Evolutionary conservation across 2,329 filamentous ascomycete genomes (phyloP), one percentile per base, ranked within the genome.

Genomic region (Ciborinia camelliae): DNA sequence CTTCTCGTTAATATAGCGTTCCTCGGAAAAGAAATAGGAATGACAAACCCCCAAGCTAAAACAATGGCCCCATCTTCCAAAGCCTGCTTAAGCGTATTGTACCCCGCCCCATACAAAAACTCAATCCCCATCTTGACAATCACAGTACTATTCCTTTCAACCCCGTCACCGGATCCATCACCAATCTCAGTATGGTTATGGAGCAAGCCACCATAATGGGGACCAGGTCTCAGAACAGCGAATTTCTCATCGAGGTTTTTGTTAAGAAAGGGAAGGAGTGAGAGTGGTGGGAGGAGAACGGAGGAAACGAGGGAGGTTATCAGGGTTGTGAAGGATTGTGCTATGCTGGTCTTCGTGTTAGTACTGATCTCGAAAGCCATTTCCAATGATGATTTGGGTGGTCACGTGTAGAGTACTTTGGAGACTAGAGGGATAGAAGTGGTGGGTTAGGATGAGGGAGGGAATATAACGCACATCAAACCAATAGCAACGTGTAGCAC

Each of bases 191-290:
- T 63, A 26, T 57, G 60, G n/a, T 63, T 63, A 3, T 62, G 59
- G 8, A 62, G 35, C 10, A 39, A 26, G 18, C 60, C 60, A 8
- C 39, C 60, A 57, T 81, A 86, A 65, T 83, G 79, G 3, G 84
- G 82, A 0, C 89, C 89, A 0, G 78, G 73, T 45, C 79, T 81
- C 35, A 91, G 76, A 8, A 90, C 83, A 0, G 88, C 84, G 74
- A 92, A 92, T 75, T 90, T 90, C 76, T 90, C 85, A 72, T 90
- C 86, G 72, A 92, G 82, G 73, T 91, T 91, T 68, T 84, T 84
- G 71, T 88, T 84, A 64, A 91, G 77, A 57, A 89, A 89, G 5
- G 90, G 82, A 28, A 92, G 77, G 50, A 91, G 77, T 2, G 88
- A 89, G 35, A 92, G 78, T 0, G 89, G 81, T 6, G 89, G 90